Evolutionary conservation across 164 flowering plant species (phyloP), one percentile per base, ranked within the genome.

Genomic region (Annona cherimola): DNA sequence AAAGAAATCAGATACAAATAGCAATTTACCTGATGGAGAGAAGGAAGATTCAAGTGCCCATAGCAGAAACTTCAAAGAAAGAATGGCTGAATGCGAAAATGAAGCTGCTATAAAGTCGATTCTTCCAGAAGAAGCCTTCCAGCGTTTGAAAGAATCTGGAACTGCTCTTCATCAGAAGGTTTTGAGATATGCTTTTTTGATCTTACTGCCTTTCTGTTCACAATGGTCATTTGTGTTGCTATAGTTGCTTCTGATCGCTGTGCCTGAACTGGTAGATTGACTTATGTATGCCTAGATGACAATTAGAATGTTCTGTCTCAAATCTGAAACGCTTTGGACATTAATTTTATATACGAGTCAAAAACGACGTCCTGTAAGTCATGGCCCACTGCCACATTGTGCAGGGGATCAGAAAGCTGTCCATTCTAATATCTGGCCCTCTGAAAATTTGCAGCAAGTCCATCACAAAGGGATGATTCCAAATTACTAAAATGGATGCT

Each of bases 131-230:
- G 92, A 84, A 73, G 90, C 92, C 12, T 90, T 83, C 73, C 61
- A 76, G 68, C 94, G 93, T 39, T 78, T 94, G 73, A 82, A 87
- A 86, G 94, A 86, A 78, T 81, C 88, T 57, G 88, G 89, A 76
- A 86, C 87, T 2, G 92, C 88, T 64, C 94, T 91, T 80, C 97
- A 94, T 83, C 76, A 79, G 54, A 92, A 92, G 97, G 98, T 92
- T 69, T 18, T 70, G 8, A 9, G 9, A 20, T n/a, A 7, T 69
- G 26, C 43, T 42, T 54, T 44, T 57, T 26, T 64, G 11, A 69
- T 20, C 14, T 42, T 62, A 67, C 57, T 44, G 12, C 19, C 35
- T 1, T 68, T 54, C 19, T 69, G 69, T 42, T 43, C 57, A 50
- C 14, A 62, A 20, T 12, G 20, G 12, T 7, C 40, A 3, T 43